phyloP scores from a whole-genome alignment of 495 filamentous ascomycete species.

The Aspergillus olivimuriae region DNA sequence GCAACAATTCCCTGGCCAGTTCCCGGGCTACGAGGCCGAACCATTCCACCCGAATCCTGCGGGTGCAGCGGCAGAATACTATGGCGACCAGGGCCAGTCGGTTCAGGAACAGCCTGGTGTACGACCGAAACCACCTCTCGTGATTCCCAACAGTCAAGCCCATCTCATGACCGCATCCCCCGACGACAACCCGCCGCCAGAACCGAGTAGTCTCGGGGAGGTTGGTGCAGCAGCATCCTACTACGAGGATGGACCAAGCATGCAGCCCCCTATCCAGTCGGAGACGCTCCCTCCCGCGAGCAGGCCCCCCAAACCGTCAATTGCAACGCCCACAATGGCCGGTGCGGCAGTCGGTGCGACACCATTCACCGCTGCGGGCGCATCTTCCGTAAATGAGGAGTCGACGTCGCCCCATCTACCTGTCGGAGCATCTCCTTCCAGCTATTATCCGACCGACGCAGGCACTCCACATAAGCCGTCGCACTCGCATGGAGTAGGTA shows the following conservation, averaged over 20 bases:
- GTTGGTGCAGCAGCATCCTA: conserved; percentile 48
- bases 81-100: conserved; percentile 59
- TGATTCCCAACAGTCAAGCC: conserved; percentile 46
- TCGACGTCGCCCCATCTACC: conserved; percentile 12
- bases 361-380: conserved; percentile 19
- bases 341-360: conserved; percentile 18
- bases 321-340: conserved; percentile 18
- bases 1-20: conserved; percentile 55
- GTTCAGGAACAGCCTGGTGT: conserved; percentile 56
- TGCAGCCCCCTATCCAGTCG: conserved; percentile 10
- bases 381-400: conserved; percentile 22
- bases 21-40: conserved; percentile 35
- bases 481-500: conserved; percentile 26
- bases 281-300: conserved; percentile 8
- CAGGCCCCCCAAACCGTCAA: conserved; percentile 23
- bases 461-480: conserved; percentile 18
- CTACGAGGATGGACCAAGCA: conserved; percentile 22
- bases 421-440: conserved; percentile 10
- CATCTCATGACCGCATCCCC: conserved; percentile 46
- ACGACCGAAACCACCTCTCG: conserved; percentile 44
- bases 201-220: conserved; percentile 44
- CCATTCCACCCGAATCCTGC: conserved; percentile 48
- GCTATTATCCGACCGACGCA: conserved; percentile 15
- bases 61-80: conserved; percentile 61
- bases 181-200: conserved; percentile 41